Evolutionary conservation across 306 rosid genomes (phyloP), one percentile per base, ranked within the genome.

Genomic region (Nissolia schottii): DNA sequence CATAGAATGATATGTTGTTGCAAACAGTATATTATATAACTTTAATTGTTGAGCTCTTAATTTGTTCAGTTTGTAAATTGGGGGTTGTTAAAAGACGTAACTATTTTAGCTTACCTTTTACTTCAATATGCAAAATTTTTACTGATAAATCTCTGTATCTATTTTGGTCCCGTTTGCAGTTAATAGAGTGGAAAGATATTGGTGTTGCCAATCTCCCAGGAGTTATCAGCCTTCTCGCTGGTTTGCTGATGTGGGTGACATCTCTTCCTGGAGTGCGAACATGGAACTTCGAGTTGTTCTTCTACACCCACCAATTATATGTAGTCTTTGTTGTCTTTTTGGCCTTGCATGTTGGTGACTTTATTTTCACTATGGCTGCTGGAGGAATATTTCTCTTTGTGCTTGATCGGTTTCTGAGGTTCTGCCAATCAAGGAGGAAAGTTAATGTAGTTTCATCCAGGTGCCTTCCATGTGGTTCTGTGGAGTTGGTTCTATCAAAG

Each of bases 241-340:
- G 98, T 45, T 68, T 94, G 41, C 71, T 94, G 34, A 94, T 94
- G 98, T 94, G 98, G 98, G 77, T 79, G 74, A 94, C 98, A 22
- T 94, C 98, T 32, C 87, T 94, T 64, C 84, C 93, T 35, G 90
- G 87, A 56, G 86, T 91, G 56, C 81, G 98, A 77, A 89, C 67
- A 53, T 55, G 85, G 71, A 86, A 89, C 41, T 94, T 94, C 53
- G 98, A 94, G 85, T 45, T 94, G 81, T 94, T 94, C 82, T 91
- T 91, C 87, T 94, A 91, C 86, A 94, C 97, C 13, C 98, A 94
- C 78, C 97, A 94, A 51, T 81, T 94, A 56, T 94, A 91, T 55
- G 71, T 89, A 13, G 78, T 94, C 74, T 94, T 91, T 28, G 76
- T 89, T 27, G 64, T 94, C 73, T 87, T 87, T 80, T 28, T 94